Base-by-base conservation (phyloP, 441 rosid genomes). In the Gossypium gossypioides region DNA sequence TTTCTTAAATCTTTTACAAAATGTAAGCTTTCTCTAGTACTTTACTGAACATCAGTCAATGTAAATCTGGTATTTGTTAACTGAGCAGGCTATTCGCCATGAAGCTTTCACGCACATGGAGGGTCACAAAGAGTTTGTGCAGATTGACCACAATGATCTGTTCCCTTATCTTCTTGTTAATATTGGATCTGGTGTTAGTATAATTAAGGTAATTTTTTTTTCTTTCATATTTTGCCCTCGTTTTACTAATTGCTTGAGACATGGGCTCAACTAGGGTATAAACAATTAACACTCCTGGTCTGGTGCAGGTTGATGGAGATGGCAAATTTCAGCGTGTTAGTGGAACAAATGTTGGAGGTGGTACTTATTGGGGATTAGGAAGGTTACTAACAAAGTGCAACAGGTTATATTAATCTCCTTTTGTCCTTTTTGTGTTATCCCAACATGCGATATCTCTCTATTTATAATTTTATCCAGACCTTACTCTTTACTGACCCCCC, bases 341-440 rank as follows among this genome's bases (percentile, higher is more conserved):
- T 55, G 98, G 99, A 58, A 96, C 99, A 64, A 96, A 93, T 84
- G 97, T 91, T 71, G 99, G 99, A 10, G 99, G 99, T 78, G 99
- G 99, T 63, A 93, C 99, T 66, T 96, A 90, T 48, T 96, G 96
- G 97, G 99, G 99, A 52, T 82, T 96, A 85, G 99, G 99, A 80
- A 90, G 86, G 84, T 90, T 96, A 73, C 78, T 96, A 71, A 96
- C 98, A 12, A 96, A 91, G 84, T 96, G 98, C 94, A 91, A 88
- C 76, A 96, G 97, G 99, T 96, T 25, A 70, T 55, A 32, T 25
- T 77, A 34, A 61, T 79, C 57, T 71, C 79, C 71, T 60, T 24
- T 24, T 42, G 40, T 32, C 32, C 13, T 15, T 69, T 68, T 70
- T 76, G 0, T 27, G 42, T 71, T 58, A 69, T 42, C 18, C 24